Evolutionary conservation across 257 asterid species (phyloP).

Genomic region (Forsythia suspensa): DNA sequence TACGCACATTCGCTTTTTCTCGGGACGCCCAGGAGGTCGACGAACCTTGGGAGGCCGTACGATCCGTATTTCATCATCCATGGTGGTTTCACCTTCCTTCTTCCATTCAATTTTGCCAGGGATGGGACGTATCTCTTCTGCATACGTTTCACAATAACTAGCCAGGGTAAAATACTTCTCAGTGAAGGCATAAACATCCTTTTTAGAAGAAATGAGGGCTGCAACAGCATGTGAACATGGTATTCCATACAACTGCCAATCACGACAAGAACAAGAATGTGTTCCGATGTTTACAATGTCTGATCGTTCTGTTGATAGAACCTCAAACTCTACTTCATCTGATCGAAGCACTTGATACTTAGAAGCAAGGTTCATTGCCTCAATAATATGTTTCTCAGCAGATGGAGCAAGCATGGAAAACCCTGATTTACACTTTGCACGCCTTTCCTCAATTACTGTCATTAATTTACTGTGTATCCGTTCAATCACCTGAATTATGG

Average conservation of each 20-base stretch:
- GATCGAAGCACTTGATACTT: constrained; percentile 66
- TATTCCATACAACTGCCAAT: constrained; percentile 64
- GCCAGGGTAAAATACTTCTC: constrained; percentile 50
- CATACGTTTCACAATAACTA: constrained; percentile 47
- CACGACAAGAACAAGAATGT: constrained; percentile 64
- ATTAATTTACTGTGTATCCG: constrained; percentile 53
- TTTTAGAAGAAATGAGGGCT: constrained; percentile 53
- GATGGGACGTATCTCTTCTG: constrained; percentile 41
- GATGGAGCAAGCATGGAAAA: constrained; percentile 62
- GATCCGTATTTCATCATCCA: constrained; percentile 34
- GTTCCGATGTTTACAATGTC: constrained; percentile 62
- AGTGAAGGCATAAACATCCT: constrained; percentile 53
- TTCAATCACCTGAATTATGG: constrained; percentile 65
- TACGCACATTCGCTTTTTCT: constrained; percentile 62
- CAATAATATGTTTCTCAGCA: constrained; percentile 56
- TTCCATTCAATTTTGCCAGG: constrained; percentile 61
- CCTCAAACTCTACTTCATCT: constrained; percentile 75
- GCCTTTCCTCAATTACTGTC: constrained; percentile 53
- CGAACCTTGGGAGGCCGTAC: constrained; percentile 73
- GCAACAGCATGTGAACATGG: constrained; percentile 86
- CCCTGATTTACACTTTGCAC: constrained; percentile 45
- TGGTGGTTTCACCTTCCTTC: constrained; percentile 26
- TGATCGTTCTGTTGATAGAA: constrained; percentile 57
- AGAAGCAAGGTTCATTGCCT: constrained; percentile 48
- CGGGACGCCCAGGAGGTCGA: constrained; percentile 78